Evolutionary conservation across 192 early-diverging fungal genomes (phyloP), one percentile per base, ranked within the genome.

Genomic region (Podila verticillata): DNA sequence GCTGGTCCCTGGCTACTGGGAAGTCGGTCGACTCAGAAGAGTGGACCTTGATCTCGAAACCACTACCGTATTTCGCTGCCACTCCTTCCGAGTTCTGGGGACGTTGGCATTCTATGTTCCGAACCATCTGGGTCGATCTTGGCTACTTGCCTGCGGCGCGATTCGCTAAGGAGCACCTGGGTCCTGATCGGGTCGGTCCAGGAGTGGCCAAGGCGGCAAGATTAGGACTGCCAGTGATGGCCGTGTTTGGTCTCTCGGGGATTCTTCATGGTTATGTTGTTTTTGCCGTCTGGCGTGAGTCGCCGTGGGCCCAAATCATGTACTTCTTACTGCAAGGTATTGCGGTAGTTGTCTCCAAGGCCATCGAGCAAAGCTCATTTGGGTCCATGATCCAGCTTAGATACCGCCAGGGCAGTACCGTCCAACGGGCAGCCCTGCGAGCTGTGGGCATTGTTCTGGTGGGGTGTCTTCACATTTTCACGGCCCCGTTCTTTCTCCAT

Each of bases 241-340:
- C 58, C 17, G 58, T 60, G 26, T 60, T 60, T 60, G 31, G 28
- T 19, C 30, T 60, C 8, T 31, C 28, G 28, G 58, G 58, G 19
- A 28, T 60, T 17, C 5, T 60, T 28, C 58, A 60, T 60, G 58
- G 58, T 31, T 60, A 60, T 13, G 30, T 60, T 60, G 58, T 60
- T 28, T 60, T 26, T 30, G 8, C 58, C 10, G 26, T 32, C 17
- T 31, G 26, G 58, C 28, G 58, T 2, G 28, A 60, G 30, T 32
- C 58, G 12, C 30, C 30, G 12, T 60, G 58, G 58, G 24, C 12
- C 2, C 58, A 60, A 29, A 10, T 60, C 58, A 26, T 60, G 58
- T 60, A 60, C 58, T 60, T 60, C 26, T 19, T 60, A 17, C 26
- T 60, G 7, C 58, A 60, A 17, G 30, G 58, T 60, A 29, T 60